Evolutionary conservation across 2,329 filamentous ascomycete genomes (phyloP), one percentile per base, ranked within the genome.

Genomic region (Aspergillus sp.): DNA sequence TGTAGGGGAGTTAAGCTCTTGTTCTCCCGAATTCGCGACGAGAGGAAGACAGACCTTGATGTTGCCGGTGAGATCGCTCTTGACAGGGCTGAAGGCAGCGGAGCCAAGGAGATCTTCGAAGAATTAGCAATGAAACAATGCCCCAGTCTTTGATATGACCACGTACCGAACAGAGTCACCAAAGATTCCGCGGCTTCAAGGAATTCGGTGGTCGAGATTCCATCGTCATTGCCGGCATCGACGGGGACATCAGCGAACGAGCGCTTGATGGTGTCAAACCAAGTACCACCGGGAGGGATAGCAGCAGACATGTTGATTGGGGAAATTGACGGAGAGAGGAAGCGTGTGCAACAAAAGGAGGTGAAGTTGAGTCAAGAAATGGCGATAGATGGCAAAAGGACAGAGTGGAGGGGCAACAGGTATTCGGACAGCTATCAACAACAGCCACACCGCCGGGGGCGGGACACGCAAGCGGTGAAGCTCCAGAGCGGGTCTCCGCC

Each of bases 31-130:
- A 20, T 17, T 20, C 25, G 21, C 40, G 43, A 40, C 49, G 45
- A 51, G 48, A 23, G 48, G 44, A 53, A 44, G 50, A 47, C 48
- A 44, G 72, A 94, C 91, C 83, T 91, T 92, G 77, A 97, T 83
- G 77, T 99, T 99, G 71, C 89, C 89, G 45, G 84, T 73, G 79
- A 99, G 89, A 75, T 99, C 94, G 62, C 77, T 88, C 83, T 96
- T 97, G 70, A 97, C 93, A 21, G 90, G 88, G 50, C 81, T 85
- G 77, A 99, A 97, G 59, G 92, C 91, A 31, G 88, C 83, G 42
- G 79, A 81, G 48, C 82, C 83, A 23, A 87, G 74, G 38, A 85
- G 74, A 70, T 86, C 84, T 83, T 31, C 14, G 52, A 5, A n/a
- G 13, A 32, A 45, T 64, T 43, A 65, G 56, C 16, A 38, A 40